Base-by-base conservation (phyloP, 495 filamentous ascomycete species). In the Tuber umbilicatum region DNA sequence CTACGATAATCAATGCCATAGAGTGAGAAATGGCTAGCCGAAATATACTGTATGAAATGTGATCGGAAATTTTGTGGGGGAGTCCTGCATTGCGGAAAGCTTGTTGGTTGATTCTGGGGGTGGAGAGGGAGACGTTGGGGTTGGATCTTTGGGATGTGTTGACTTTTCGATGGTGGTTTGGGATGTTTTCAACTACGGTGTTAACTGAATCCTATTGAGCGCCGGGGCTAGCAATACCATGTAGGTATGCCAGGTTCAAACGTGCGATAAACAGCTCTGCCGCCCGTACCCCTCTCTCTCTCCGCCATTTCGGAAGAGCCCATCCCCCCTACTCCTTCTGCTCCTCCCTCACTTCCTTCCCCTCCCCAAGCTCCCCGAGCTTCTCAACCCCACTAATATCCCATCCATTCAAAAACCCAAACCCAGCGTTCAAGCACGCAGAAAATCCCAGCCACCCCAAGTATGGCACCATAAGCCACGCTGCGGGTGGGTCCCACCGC, bases 391-490 rank as follows among this genome's bases (percentile, higher is more conserved):
- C 40, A 42, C 40, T n/a, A 38, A 27, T 60, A 40, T 43, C 16
- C 35, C 38, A 27, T 35, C 23, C 38, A 67, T 73, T 55, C 45
- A 73, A 37, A 42, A 43, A n/a, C 35, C 31, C 55, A n/a, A 27
- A 35, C 45, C 91, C 92, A 43, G 86, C 87, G 77, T 87, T 90
- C 73, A 97, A 83, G 79, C 96, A 97, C 0, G 91, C 92, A 43
- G 93, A 94, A 82, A 94, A 97, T 31, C 90, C 84, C 73, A 97
- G 83, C 94, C 94, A 97, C 3, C 83, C 89, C 47, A 93, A 81
- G 81, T 97, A 97, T 4, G 94, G 94, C 23, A 86, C 88, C 83
- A 96, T 83, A 75, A 89, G 83, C 88, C 89, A 94, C 9, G 88
- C 92, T 14, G 93, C 89, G 23, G 89, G 85, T 6, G 82, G 80